Evolutionary conservation across 1,284 basidiomycete species (phyloP).

Genomic region (Ganoderma meredithae): DNA sequence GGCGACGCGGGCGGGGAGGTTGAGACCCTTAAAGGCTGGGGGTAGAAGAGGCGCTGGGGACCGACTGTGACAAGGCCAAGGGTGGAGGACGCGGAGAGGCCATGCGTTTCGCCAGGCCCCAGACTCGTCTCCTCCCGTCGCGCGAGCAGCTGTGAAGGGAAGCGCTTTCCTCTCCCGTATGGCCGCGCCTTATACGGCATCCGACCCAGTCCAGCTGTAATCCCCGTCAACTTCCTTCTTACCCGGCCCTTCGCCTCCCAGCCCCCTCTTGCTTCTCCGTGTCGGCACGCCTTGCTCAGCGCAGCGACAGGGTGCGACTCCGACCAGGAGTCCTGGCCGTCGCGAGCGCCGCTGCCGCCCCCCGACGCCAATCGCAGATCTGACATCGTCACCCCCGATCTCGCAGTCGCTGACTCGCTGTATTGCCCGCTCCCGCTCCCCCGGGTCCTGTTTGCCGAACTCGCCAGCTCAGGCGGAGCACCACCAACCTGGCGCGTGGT

Average conservation of each 20-base stretch:
- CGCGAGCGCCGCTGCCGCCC: not conserved
- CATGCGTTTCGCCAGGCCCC: constrained; percentile 11
- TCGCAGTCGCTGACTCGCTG: constrained; percentile 1
- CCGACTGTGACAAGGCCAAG: not conserved
- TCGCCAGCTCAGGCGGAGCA: not conserved
- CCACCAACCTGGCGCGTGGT: not conserved
- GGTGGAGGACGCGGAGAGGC: constrained; percentile 5
- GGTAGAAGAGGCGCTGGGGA: not conserved
- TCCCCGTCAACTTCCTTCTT: constrained; percentile 14
- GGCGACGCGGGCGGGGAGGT: not conserved
- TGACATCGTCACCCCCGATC: constrained; percentile 9
- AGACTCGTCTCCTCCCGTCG: constrained; percentile 6
- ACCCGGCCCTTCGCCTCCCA: not conserved
- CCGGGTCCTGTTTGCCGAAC: constrained; percentile 16
- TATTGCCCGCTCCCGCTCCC: constrained; percentile 9
- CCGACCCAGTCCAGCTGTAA: not conserved
- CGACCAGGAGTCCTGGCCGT: no score
- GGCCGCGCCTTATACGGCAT: constrained; percentile 1
- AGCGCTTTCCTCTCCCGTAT: not conserved
- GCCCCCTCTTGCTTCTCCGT: not conserved
- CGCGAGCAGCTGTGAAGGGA: constrained; percentile 14
- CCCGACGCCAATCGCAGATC: constrained; percentile 8
- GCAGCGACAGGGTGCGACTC: not conserved
- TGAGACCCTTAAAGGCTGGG: not conserved
- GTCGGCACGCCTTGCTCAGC: not conserved